Conservation (phyloP, 208 protist genomes). For the Vickermania ingenoplastis region DNA sequence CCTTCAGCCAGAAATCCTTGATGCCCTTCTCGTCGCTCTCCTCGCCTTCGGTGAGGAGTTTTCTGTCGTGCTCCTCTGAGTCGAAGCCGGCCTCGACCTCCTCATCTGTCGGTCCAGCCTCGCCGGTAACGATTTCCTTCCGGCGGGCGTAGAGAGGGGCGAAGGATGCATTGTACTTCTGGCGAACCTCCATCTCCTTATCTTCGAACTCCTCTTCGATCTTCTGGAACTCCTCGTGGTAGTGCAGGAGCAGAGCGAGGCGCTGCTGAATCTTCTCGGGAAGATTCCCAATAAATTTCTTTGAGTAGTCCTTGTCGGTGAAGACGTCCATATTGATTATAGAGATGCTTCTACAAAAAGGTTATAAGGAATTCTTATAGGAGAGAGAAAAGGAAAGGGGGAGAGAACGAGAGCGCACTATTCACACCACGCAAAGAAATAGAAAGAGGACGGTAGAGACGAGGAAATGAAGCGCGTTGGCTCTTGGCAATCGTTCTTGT, state of each 20-base stretch:
- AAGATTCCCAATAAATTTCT: constrained; percentile 71
- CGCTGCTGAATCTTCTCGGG: constrained; percentile 76
- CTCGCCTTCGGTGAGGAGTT: constrained; percentile 56
- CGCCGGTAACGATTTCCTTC: constrained; percentile 67
- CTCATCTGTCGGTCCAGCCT: constrained; percentile 29
- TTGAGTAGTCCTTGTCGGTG: constrained; percentile 67
- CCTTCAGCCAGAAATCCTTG: constrained; percentile 65
- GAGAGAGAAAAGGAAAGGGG: constrained; percentile 11
- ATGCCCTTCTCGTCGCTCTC: constrained; percentile 32
- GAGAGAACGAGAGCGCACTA: background rate
- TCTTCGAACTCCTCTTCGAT: constrained; percentile 46
- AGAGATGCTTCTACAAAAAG: constrained; percentile 1
- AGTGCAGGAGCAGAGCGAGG: constrained; percentile 51
- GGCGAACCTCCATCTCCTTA: constrained; percentile 56
- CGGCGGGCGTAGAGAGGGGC: constrained; percentile 49
- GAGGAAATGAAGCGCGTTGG: too few relatives aligned
- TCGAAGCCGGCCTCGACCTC: constrained; percentile 43
- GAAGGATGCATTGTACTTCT: constrained; percentile 63
- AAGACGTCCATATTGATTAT: constrained; percentile 31
- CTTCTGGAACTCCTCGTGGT: constrained; percentile 61
- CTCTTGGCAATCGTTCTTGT: too few relatives aligned
- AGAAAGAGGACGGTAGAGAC: too few relatives aligned
- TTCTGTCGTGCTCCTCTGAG: constrained; percentile 18
- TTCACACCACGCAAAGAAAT: too few relatives aligned
- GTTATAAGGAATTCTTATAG: constrained; percentile 4